These are phyloP conservation scores for Pinus albicaulis DNA, from an alignment of 75 land plant species.

Conservation along the genomic window DNA sequence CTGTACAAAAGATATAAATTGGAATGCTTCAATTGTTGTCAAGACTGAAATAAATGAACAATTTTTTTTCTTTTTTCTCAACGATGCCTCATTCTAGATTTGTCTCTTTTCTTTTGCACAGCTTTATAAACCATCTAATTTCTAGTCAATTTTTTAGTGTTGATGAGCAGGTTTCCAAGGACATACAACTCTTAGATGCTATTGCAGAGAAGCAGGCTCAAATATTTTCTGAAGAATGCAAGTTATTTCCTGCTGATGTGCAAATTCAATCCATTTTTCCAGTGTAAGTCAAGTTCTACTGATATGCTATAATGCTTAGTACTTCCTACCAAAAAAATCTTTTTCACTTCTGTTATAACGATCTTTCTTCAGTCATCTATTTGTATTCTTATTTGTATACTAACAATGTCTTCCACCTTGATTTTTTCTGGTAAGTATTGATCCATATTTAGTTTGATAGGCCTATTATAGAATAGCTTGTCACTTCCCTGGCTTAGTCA, in stretches of 20 bases:
- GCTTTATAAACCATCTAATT: neutral
- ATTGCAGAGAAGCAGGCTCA: slow-evolving; percentile 93
- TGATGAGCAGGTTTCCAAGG: slow-evolving; percentile 90
- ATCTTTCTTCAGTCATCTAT: too few relatives aligned
- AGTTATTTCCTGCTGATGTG: slow-evolving; percentile 94
- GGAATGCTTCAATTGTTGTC: neutral
- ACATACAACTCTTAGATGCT: slow-evolving; percentile 83
- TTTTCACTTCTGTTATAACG: too few relatives aligned
- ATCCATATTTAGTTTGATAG: too few relatives aligned
- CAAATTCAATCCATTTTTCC: slow-evolving; percentile 84
- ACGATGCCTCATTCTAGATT: neutral
- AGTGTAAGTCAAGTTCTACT: slow-evolving; percentile 47
- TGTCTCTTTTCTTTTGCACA: neutral
- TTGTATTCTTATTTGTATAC: too few relatives aligned
- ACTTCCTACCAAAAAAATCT: neutral
- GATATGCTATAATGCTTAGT: neutral
- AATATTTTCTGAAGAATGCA: slow-evolving; percentile 95
- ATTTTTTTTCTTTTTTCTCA: neutral
- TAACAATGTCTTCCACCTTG: neutral
- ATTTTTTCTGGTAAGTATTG: neutral
- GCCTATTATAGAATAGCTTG: too few relatives aligned
- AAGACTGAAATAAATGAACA: neutral
- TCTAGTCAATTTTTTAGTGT: slow-evolving; percentile 43
- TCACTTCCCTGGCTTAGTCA: too few relatives aligned
- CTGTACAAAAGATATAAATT: slow-evolving; percentile 1